Base-by-base conservation (phyloP, 176 grass and related monocot genomes). In the Triticum urartu region DNA sequence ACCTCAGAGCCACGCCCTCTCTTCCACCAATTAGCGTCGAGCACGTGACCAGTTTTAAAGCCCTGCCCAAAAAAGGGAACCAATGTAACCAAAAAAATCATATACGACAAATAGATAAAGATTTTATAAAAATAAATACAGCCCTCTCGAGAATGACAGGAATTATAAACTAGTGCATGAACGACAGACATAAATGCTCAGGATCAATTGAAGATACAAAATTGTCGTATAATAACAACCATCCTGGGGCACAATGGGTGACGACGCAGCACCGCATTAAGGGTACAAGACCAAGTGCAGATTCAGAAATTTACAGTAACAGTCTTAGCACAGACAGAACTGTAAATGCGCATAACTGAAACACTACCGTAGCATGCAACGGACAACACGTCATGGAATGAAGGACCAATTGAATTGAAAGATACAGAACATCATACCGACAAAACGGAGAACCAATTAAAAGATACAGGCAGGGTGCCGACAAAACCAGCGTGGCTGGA, bases 51-150 rank as follows among this genome's bases (percentile, higher is more conserved):
- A 43, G 10, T 43, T 43, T 43, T 43, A 43, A 43, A 43, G 42
- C 42, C 78, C 78, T 81, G 45, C 28, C 24, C 13, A 63, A 39
- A 81, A 74, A 11, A 43, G 43, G 39, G 43, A 87, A 64, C 39
- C 79, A 14, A 71, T 61, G 34, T 68, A 13, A 68, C 72, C 61
- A 68, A 43, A 43, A 42, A 14, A 18, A 26, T 60, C 11, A 34
- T 56, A 56, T 52, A 40, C 34, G 33, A 15, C 11, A 28, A 86
- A 63, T 15, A 28, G 52, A 66, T 63, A 18, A 33, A 33, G 42
- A 43, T 43, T 43, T 43, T 42, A 0, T 0, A 0, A 17, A 18
- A 9, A 68, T 25, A 66, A 77, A 79, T 34, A 62, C 25, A 24
- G 42, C 58, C 42, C 48, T 62, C 9, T 7, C 68, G 24, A 5